These are phyloP conservation scores for Aspergillus awamori DNA, from an alignment of 2,329 filamentous ascomycete genomes.

Conservation along the genomic window DNA sequence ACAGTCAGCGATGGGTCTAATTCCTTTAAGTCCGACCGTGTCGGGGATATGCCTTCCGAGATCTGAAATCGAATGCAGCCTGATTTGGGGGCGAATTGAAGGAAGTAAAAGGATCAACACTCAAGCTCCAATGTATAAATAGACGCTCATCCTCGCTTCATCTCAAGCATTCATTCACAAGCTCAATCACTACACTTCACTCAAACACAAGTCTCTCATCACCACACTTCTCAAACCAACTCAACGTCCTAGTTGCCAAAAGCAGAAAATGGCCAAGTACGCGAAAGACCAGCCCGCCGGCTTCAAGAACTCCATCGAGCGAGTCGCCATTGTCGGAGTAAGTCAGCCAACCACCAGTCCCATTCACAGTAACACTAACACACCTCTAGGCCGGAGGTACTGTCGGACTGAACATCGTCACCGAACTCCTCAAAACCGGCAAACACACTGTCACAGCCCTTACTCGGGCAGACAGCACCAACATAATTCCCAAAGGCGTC, in stretches of 20 bases:
- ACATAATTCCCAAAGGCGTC: conserved; percentile 50
- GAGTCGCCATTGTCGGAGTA: conserved; percentile 46
- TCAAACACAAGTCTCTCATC: too few relatives aligned
- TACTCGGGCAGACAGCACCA: conserved; percentile 49
- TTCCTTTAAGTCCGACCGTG: too few relatives aligned
- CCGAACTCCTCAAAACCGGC: conserved; percentile 49
- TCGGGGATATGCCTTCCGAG: too few relatives aligned
- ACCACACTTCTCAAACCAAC: too few relatives aligned
- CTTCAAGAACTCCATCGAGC: conserved; percentile 39
- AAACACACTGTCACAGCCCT: conserved; percentile 58
- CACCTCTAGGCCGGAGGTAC: conserved; percentile 37
- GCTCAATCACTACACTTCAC: background rate
- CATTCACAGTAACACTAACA: conserved; percentile 17
- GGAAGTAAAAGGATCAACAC: too few relatives aligned
- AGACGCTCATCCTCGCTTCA: too few relatives aligned
- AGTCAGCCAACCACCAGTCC: conserved; percentile 11
- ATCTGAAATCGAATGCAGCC: too few relatives aligned
- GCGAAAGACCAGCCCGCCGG: conserved; percentile 27
- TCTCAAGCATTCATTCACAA: background rate
- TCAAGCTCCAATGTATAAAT: too few relatives aligned
- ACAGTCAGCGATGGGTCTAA: too few relatives aligned
- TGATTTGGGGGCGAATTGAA: too few relatives aligned
- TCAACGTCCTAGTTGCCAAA: too few relatives aligned
- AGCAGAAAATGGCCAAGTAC: conserved; percentile 26
- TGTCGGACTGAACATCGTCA: conserved; percentile 33